phyloP scores from a whole-genome alignment of 768 basidiomycete species.

The Tremella fuciformis region DNA sequence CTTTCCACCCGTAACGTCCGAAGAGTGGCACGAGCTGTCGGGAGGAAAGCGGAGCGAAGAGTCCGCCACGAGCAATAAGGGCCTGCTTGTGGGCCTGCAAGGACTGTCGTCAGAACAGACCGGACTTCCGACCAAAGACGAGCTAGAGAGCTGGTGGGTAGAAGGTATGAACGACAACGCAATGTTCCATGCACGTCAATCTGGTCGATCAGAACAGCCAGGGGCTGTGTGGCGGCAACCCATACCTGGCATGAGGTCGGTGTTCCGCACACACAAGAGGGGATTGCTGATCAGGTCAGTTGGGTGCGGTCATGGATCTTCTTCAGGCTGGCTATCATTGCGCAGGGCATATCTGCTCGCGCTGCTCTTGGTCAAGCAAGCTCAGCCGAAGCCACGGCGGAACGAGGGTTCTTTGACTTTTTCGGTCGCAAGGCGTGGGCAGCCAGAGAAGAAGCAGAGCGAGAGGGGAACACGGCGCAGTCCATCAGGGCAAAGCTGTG shows the following conservation, averaged over 20 bases:
- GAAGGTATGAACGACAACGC: constrained; percentile 42
- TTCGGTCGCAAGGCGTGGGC: constrained; percentile 65
- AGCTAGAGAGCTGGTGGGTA: constrained; percentile 73
- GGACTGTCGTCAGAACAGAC: constrained; percentile 57
- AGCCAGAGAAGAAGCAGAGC: constrained; percentile 48
- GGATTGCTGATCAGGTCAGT: constrained; percentile 7
- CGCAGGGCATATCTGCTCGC: constrained; percentile 86
- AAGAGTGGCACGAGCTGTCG: constrained; percentile 21
- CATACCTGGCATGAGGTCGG: constrained; percentile 73
- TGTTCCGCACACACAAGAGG: constrained; percentile 73
- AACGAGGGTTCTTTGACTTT: constrained; percentile 52
- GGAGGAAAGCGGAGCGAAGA: not conserved
- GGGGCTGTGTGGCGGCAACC: constrained; percentile 58
- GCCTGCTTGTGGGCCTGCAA: constrained; percentile 62
- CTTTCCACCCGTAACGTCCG: constrained; percentile 32
- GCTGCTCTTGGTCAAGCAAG: constrained; percentile 82
- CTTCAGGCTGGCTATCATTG: constrained; percentile 66
- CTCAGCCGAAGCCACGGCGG: constrained; percentile 66
- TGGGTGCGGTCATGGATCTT: constrained; percentile 32
- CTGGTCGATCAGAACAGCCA: constrained; percentile 55
- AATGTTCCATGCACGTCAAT: constrained; percentile 20
- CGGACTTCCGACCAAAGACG: constrained; percentile 69
- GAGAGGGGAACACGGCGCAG: constrained; percentile 9
- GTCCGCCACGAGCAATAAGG: not conserved
- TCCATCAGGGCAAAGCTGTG: not conserved